These are phyloP conservation scores for Lipomyces kockii DNA, from an alignment of 805 yeast species.

Conservation along the genomic window DNA sequence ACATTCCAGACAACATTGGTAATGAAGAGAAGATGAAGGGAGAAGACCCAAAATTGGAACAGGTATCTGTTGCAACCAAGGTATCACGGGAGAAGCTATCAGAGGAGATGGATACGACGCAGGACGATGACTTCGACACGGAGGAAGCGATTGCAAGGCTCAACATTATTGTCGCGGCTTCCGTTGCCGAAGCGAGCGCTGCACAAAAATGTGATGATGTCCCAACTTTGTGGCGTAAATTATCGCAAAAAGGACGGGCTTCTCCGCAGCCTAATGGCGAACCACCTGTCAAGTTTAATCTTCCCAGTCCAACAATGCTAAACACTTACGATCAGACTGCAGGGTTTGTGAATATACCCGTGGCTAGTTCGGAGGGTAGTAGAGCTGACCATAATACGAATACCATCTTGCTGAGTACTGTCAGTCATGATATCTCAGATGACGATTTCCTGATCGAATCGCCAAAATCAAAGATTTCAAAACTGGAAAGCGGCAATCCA, in stretches of 20 bases:
- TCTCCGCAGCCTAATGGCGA: background rate
- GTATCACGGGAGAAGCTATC: background rate
- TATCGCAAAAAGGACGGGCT: constrained; percentile 11
- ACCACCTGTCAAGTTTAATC: constrained; percentile 6
- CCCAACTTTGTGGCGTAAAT: constrained; percentile 13
- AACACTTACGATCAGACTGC: constrained; percentile 11
- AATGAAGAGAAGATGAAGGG: background rate
- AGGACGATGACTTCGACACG: constrained; percentile 26
- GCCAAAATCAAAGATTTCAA: background rate
- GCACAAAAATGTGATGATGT: constrained; percentile 5
- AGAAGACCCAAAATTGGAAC: background rate
- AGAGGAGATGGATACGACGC: background rate
- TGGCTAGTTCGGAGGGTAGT: constrained; percentile 13
- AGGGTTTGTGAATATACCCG: constrained; percentile 26
- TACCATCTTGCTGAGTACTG: background rate
- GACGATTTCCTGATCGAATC: background rate
- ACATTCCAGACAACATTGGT: background rate
- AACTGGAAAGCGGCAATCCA: background rate
- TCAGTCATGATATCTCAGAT: background rate
- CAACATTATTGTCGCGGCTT: constrained; percentile 9
- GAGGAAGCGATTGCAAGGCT: constrained; percentile 25
- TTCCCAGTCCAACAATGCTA: constrained; percentile 31
- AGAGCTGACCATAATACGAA: background rate
- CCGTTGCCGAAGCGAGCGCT: constrained; percentile 18
- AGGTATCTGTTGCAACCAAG: background rate